These are phyloP conservation scores for Phylloboletellus chloephorus DNA, from an alignment of 1,284 basidiomycete genomes.

Conservation along the genomic window DNA sequence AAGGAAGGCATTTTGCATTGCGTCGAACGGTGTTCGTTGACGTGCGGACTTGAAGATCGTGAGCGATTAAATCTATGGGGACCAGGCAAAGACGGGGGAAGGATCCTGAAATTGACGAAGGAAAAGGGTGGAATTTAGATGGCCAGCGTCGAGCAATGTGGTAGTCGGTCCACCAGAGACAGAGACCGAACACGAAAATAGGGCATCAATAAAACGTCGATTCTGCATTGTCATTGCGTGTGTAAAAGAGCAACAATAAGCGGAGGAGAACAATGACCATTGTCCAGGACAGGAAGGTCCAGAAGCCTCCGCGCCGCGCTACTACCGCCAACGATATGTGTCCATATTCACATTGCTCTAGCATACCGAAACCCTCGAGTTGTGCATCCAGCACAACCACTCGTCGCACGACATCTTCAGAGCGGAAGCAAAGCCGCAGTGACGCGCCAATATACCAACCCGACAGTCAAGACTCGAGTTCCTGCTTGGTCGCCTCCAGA, in stretches of 20 bases:
- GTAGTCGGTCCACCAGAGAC: conserved; percentile 22
- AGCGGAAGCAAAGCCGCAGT: too few species aligned
- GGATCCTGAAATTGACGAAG: background rate
- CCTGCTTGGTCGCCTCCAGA: conserved; percentile 57
- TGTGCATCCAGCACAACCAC: too few species aligned
- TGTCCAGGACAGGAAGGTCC: background rate
- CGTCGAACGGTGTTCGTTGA: conserved; percentile 8
- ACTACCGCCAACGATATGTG: too few species aligned
- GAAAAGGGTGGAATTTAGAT: conserved; percentile 4
- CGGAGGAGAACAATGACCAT: conserved; percentile 19
- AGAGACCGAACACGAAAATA: background rate
- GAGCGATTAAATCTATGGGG: conserved; percentile 9
- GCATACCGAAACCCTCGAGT: too few species aligned
- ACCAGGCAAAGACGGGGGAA: background rate
- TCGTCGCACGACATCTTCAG: too few species aligned
- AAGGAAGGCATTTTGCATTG: conserved; percentile 42
- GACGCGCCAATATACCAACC: too few species aligned
- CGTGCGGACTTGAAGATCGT: conserved; percentile 13
- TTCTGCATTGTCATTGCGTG: conserved; percentile 7
- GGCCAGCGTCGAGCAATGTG: conserved; percentile 12
- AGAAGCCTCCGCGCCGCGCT: too few species aligned
- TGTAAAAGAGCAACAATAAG: background rate
- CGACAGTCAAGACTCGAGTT: conserved; percentile 12
- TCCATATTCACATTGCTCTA: too few species aligned
- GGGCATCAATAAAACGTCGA: conserved; percentile 17